A percentile compares a stretch with the other conserved stretches of the same genome.
phyloP scores from a whole-genome alignment of 371 early-diverging fungal genomes.

The Polyrhizophydium stewartii region DNA sequence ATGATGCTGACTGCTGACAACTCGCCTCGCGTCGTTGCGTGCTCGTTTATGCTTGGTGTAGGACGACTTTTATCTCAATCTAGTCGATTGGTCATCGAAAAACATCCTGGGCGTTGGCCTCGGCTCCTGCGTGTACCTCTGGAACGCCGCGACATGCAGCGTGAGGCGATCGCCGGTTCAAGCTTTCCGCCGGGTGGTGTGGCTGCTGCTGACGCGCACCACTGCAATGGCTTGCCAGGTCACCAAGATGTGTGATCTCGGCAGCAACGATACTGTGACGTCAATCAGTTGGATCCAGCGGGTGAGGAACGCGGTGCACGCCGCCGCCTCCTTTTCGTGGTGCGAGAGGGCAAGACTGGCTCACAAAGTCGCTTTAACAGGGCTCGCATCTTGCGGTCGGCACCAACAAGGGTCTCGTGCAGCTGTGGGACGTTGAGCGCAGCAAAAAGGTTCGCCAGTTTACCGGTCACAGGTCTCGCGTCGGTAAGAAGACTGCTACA shows the following conservation, averaged over 20 bases:
- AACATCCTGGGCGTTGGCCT: conserved; percentile 45
- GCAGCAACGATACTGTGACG: conserved; percentile 29
- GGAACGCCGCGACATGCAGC: conserved; percentile 34
- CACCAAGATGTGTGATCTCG: conserved; percentile 41
- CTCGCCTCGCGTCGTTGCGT: not conserved
- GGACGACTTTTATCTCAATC: conserved; percentile 69
- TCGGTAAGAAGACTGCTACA: conserved; percentile 25
- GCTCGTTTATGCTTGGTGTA: conserved; percentile 10
- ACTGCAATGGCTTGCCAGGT: conserved; percentile 12
- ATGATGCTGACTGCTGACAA: too few species aligned
- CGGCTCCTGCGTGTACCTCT: conserved; percentile 43
- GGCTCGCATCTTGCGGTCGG: conserved; percentile 45
- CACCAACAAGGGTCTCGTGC: conserved; percentile 37
- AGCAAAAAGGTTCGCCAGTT: conserved; percentile 22
- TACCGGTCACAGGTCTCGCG: conserved; percentile 27
- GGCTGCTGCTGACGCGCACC: not conserved
- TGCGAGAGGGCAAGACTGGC: too few species aligned
- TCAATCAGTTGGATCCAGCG: conserved; percentile 34
- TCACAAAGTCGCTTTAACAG: conserved; percentile 5
- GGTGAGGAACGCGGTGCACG: conserved; percentile 8
- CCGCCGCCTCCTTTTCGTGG: too few species aligned
- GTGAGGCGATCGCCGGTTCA: not conserved
- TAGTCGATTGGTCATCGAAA: conserved; percentile 61
- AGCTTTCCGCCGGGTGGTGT: not conserved
- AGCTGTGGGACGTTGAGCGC: conserved; percentile 40